A percentile compares a stretch with the other conserved stretches of the same genome.
Conservation (phyloP, 2,329 filamentous ascomycete genomes). For the Pseudocercospora ulei region DNA sequence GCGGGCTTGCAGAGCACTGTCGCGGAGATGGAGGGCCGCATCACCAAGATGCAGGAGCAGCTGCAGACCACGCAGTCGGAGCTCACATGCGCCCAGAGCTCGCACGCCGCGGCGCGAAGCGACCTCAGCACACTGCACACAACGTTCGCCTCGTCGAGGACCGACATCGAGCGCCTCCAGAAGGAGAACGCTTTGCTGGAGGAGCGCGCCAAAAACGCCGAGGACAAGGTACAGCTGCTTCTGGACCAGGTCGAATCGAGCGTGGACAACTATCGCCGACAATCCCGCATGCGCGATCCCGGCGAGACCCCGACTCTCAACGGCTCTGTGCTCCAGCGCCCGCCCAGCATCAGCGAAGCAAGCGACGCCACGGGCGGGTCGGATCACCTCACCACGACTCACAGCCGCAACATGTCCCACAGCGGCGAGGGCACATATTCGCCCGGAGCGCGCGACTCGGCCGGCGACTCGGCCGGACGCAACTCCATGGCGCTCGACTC, state of each 20-base stretch:
- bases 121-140: constrained; percentile 48
- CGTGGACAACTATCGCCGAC: constrained; percentile 87
- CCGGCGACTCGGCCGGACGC: constrained; percentile 24
- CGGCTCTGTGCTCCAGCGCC: constrained; percentile 38
- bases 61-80: constrained; percentile 56
- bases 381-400: constrained; percentile 36
- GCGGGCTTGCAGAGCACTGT: constrained; percentile 57
- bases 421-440: constrained; percentile 46
- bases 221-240: constrained; percentile 83
- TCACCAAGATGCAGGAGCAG: constrained; percentile 59
- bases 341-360: constrained; percentile 38
- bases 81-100: constrained; percentile 55
- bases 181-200: constrained; percentile 74
- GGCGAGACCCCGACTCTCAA: constrained; percentile 29
- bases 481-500: constrained; percentile 57
- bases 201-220: constrained; percentile 74
- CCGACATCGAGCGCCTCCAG: constrained; percentile 70
- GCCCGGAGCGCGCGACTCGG: constrained; percentile 23
- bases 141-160: constrained; percentile 41
- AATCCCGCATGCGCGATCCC: constrained; percentile 42
- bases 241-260: constrained; percentile 90
- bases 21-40: constrained; percentile 58
- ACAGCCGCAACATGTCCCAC: constrained; percentile 50
- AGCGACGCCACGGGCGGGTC: constrained; percentile 35
- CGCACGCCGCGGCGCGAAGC: constrained; percentile 34